Conservation (phyloP, 495 filamentous ascomycete genomes). For the Chaetomium cochliodes region DNA sequence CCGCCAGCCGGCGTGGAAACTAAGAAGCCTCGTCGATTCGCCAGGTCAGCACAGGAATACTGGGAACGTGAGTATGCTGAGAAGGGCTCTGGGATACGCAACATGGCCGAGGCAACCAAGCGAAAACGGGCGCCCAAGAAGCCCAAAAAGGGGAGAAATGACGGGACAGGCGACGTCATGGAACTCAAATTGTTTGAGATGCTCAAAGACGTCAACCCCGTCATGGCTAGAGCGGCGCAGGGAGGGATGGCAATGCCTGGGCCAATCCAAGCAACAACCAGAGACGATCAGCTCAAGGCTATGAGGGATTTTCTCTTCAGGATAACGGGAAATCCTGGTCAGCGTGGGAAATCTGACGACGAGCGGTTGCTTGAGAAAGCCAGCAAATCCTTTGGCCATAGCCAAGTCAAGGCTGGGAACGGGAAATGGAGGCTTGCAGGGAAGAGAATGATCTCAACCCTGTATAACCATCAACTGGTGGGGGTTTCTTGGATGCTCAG, state of each 20-base stretch:
- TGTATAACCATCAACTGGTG: slow-evolving; percentile 10
- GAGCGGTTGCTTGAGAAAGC: not conserved
- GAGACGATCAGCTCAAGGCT: not conserved
- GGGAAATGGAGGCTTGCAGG: not conserved
- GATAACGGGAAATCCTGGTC: not conserved
- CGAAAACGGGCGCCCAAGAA: not conserved
- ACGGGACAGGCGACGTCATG: not conserved
- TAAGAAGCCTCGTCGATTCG: not conserved
- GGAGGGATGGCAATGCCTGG: slow-evolving; percentile 1
- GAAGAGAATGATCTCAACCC: not conserved
- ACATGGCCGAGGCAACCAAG: not conserved
- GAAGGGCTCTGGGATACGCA: not conserved
- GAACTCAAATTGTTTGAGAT: not conserved
- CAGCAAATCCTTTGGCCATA: not conserved
- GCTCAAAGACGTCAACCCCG: not conserved
- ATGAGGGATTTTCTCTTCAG: slow-evolving; percentile 9
- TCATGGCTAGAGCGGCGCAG: slow-evolving; percentile 12
- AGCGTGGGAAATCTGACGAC: too few species aligned
- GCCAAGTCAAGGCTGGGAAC: not conserved
- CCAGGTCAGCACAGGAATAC: not conserved
- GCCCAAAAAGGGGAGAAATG: too few species aligned
- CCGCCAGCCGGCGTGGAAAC: not conserved
- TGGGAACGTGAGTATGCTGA: slow-evolving; percentile 9
- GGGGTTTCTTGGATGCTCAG: slow-evolving; percentile 3
- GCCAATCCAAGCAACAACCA: not conserved